A percentile compares a stretch with the other conserved stretches of the same genome.
Evolutionary conservation across 768 basidiomycete genomes (phyloP).

Genomic region (Suillus placidus): DNA sequence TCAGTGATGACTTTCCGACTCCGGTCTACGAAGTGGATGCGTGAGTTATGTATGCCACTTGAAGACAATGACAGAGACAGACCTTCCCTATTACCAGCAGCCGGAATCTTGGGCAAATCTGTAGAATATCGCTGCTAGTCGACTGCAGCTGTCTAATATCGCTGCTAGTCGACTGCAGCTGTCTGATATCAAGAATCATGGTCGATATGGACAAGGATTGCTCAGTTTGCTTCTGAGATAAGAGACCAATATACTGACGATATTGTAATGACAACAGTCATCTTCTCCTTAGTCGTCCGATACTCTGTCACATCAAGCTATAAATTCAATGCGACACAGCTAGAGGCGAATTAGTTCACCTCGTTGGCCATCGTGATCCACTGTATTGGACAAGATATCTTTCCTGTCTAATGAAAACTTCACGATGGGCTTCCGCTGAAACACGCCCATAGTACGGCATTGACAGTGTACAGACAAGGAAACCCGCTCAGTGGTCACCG

Average conservation of each 20-base stretch:
- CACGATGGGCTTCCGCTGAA: constrained; percentile 6
- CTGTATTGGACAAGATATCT: constrained; percentile 1
- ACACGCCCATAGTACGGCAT: constrained; percentile 3
- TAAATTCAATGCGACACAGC: background rate
- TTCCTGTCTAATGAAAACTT: constrained; percentile 4
- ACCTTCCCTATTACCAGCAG: constrained; percentile 16
- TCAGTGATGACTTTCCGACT: constrained; percentile 13
- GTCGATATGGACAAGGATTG: background rate
- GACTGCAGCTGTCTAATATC: constrained; percentile 10
- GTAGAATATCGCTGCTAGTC: constrained; percentile 5
- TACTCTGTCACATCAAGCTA: background rate
- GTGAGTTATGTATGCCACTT: background rate
- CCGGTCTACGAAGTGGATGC: constrained; percentile 9
- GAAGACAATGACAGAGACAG: background rate
- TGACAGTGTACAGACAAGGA: constrained; percentile 7
- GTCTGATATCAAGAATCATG: constrained; percentile 1
- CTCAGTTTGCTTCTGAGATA: background rate
- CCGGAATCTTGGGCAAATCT: constrained; percentile 12
- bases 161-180: constrained; percentile 9
- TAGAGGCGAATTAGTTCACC: constrained; percentile 3
- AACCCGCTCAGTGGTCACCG: constrained; percentile 5
- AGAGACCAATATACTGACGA: background rate
- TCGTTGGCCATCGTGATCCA: constrained; percentile 1
- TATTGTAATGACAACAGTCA: background rate
- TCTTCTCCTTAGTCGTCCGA: background rate